Percentiles rank a stretch among this genome's conserved stretches.
Conservation (phyloP, 1,284 basidiomycete genomes). For the Wallemia ichthyophaga region DNA sequence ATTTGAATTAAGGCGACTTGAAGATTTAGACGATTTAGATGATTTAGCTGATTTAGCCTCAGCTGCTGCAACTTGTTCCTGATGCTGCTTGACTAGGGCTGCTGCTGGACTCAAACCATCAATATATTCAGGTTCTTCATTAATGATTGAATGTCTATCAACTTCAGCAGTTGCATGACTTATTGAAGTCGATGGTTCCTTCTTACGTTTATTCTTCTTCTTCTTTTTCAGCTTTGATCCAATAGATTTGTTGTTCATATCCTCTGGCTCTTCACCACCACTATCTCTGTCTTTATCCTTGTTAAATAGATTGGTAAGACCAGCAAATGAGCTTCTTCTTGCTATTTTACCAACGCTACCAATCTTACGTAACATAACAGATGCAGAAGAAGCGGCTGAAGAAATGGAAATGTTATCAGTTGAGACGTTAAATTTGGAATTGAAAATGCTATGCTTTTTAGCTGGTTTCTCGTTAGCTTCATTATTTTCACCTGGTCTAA, state of each 20-base stretch:
- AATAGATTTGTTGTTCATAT: slow-evolving; percentile 19
- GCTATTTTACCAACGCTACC: slow-evolving; percentile 79
- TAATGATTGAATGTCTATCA: slow-evolving; percentile 26
- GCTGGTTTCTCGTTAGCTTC: slow-evolving; percentile 9
- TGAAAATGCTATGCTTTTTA: slow-evolving; percentile 41
- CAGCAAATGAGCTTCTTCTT: slow-evolving; percentile 57
- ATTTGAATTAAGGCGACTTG: slow-evolving; percentile 6
- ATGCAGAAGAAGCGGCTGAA: slow-evolving; percentile 83
- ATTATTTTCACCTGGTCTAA: slow-evolving; percentile 14
- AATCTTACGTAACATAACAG: slow-evolving; percentile 89
- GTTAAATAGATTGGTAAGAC: slow-evolving; percentile 78
- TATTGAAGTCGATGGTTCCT: slow-evolving; percentile 33
- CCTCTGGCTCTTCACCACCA: slow-evolving; percentile 20
- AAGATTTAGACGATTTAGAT: too few species aligned
- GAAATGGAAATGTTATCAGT: slow-evolving; percentile 93
- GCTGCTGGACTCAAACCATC: slow-evolving; percentile 72
- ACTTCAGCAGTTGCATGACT: slow-evolving; percentile 62
- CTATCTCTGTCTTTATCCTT: slow-evolving; percentile 41
- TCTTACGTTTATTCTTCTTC: slow-evolving; percentile 21
- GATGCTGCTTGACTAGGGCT: slow-evolving; percentile 58
- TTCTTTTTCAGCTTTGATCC: slow-evolving; percentile 11
- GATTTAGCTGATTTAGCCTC: slow-evolving; percentile 20
- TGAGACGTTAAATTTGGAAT: slow-evolving; percentile 63
- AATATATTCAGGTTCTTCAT: slow-evolving; percentile 22
- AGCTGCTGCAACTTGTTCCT: slow-evolving; percentile 32